Base-by-base conservation (phyloP, 306 rosid genomes). In the Fagus crenata region DNA sequence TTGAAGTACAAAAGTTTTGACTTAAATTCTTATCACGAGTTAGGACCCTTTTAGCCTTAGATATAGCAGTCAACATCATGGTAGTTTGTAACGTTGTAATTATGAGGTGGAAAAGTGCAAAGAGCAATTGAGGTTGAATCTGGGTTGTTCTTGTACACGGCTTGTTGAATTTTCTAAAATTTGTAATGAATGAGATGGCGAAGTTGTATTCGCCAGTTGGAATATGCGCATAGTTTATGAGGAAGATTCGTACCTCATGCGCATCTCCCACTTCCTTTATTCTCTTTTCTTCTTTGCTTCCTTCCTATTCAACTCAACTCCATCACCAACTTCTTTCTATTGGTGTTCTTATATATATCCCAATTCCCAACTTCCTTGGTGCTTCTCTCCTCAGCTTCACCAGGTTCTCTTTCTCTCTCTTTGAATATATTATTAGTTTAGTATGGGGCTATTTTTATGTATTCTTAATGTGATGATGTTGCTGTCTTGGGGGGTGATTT, bases 221-320 rank as follows among this genome's bases (percentile, higher is more conserved):
- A 90, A 91, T 91, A 89, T 91, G 81, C 93, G 85, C 73, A 1
- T 49, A 22, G 55, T 0, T 18, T 15, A 14, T 14, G 46, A 32
- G 53, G 88, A 87, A 87, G 83, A 91, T 91, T 89, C 96, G 74
- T 56, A 53, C 7, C 53, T 75, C 75, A 71, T 60, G 42, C 85
- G 93, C 86, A 86, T 89, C 93, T 87, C 80, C 84, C 76, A 11
- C 72, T 49, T 71, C 39, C 53, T 51, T 2, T 73, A 80, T 83
- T 85, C 90, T 72, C 75, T 82, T 75, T 77, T 54, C 14, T 15
- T 4, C 14, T 60, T 53, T 61, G 64, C 40, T 37, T 67, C 6
- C 68, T 32, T 72, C 43, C 65, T n/a, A 28, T 12, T 9, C 78
- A 82, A 73, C 89, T 81, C 56, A 78, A 42, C 67, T 65, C 75